These are phyloP conservation scores for Plasmodium malariae DNA, from an alignment of 169 alveolate species.

Conservation along the genomic window DNA sequence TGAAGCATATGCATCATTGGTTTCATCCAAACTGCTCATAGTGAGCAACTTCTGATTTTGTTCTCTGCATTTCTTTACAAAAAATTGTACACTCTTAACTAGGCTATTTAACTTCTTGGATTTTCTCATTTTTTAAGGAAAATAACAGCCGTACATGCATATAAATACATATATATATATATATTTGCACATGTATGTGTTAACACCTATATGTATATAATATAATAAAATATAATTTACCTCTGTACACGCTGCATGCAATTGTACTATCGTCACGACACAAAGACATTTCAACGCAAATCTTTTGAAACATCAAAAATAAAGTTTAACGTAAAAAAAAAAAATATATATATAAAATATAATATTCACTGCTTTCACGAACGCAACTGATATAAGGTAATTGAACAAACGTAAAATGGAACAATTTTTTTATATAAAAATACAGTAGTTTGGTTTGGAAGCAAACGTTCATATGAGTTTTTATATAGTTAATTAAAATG, in stretches of 20 bases:
- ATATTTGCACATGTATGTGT: neutral
- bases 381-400: too few relatives aligned
- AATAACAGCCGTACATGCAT: neutral
- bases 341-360: conserved; percentile 1
- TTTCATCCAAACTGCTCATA: conserved; percentile 46
- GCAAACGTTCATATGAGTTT: too few relatives aligned
- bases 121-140: conserved; percentile 29
- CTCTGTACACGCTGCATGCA: neutral
- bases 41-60: conserved; percentile 52
- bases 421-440: too few relatives aligned
- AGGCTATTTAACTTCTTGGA: conserved; percentile 33
- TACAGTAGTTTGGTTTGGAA: too few relatives aligned
- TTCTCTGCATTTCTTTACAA: conserved; percentile 66
- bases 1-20: conserved; percentile 9
- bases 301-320: conserved; percentile 2
- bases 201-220: too few relatives aligned
- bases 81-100: conserved; percentile 65
- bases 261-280: neutral
- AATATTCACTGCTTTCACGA: too few relatives aligned
- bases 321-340: neutral
- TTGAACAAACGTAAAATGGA: too few relatives aligned
- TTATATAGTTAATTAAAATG: too few relatives aligned
- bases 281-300: neutral
- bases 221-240: neutral
- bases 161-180: neutral